These are phyloP conservation scores for Gautieria morchelliformis DNA, from an alignment of 768 basidiomycete genomes.

Conservation along the genomic window DNA sequence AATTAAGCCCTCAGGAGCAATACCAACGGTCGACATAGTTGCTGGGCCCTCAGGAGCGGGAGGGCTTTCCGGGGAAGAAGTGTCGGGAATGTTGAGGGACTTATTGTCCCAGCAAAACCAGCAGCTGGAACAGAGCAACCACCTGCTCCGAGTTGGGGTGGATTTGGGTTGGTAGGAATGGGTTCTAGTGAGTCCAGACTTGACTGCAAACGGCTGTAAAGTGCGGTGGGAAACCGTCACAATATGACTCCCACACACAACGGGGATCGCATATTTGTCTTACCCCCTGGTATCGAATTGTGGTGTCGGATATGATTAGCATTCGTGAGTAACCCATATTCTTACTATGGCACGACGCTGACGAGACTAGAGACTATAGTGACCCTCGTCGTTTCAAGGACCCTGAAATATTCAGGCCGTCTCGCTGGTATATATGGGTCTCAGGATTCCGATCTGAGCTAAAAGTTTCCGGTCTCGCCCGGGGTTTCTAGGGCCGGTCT, in stretches of 20 bases:
- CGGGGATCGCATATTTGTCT: conserved; percentile 10
- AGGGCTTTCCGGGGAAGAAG: too few relatives aligned
- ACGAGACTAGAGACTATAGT: conserved; percentile 35
- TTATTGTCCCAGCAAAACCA: too few relatives aligned
- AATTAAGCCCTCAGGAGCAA: too few relatives aligned
- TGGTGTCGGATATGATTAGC: conserved; percentile 40
- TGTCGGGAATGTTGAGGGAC: too few relatives aligned
- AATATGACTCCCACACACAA: conserved; percentile 1
- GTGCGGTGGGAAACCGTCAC: conserved; percentile 19
- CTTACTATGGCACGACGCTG: not conserved
- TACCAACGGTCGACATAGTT: too few relatives aligned
- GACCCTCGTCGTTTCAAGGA: conserved; percentile 36
- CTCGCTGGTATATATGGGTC: conserved; percentile 41
- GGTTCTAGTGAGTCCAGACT: too few relatives aligned
- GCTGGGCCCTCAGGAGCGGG: too few relatives aligned
- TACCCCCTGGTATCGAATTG: conserved; percentile 17
- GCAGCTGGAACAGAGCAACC: too few relatives aligned
- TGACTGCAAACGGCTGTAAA: too few relatives aligned
- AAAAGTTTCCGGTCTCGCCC: conserved; percentile 32
- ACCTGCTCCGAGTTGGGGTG: too few relatives aligned
- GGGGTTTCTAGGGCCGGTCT: conserved; percentile 40
- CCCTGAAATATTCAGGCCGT: conserved; percentile 39
- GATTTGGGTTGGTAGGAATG: too few relatives aligned
- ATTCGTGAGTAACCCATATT: conserved; percentile 27
- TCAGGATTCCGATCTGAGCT: conserved; percentile 12